phyloP scores from a whole-genome alignment of 257 asterid genomes.

The Hygrophila difformis region DNA sequence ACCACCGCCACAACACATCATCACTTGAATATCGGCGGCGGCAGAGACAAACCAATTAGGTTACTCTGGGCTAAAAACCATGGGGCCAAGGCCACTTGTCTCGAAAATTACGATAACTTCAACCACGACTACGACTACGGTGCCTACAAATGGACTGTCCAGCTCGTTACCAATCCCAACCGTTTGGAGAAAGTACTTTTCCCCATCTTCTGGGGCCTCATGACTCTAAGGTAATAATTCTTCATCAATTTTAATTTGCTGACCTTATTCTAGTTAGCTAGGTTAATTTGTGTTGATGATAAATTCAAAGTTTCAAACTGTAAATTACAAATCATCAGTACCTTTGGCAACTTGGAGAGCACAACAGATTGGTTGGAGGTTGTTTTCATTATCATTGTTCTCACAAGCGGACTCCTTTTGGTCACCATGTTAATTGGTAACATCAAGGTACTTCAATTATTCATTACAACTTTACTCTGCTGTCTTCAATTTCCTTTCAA shows the following conservation, averaged over 20 bases:
- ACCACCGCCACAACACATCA: too few species aligned
- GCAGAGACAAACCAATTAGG: constrained; percentile 35
- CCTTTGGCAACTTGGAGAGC: constrained; percentile 94
- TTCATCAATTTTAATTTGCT: too few species aligned
- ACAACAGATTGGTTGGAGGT: constrained; percentile 95
- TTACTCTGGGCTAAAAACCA: constrained; percentile 56
- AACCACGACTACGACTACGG: constrained; percentile 67
- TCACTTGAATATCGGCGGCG: too few species aligned
- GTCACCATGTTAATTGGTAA: constrained; percentile 98
- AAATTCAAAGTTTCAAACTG: background rate
- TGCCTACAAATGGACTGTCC: constrained; percentile 93
- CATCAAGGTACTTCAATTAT: constrained; percentile 53
- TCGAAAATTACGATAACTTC: constrained; percentile 44
- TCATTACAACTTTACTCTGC: too few species aligned
- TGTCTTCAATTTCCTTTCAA: too few species aligned
- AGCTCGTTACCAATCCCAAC: constrained; percentile 62
- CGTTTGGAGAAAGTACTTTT: constrained; percentile 83
- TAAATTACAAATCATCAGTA: constrained; percentile 45
- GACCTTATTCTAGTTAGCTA: too few species aligned
- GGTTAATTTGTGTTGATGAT: background rate
- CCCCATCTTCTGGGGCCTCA: constrained; percentile 97
- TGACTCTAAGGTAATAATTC: constrained; percentile 73
- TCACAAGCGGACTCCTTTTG: constrained; percentile 76
- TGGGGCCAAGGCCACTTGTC: constrained; percentile 46
- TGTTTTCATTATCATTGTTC: constrained; percentile 79